A percentile compares a stretch with the other conserved stretches of the same genome.
These are phyloP conservation scores for Alliaria petiolata DNA, from an alignment of 345 rosid species.

Conservation along the genomic window DNA sequence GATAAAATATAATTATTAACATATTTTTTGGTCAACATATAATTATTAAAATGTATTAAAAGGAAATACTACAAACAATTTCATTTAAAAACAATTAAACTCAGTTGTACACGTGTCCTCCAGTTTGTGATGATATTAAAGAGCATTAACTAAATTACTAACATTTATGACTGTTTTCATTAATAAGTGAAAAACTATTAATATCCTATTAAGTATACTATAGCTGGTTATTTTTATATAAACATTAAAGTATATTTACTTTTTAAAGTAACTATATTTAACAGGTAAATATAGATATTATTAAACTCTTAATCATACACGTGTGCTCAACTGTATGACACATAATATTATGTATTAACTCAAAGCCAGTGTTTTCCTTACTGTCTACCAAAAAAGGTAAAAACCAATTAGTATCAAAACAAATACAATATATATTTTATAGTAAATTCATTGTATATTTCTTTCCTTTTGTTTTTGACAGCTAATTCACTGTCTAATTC, in stretches of 20 bases:
- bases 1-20: background rate
- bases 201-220: background rate
- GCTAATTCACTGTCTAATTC: no score
- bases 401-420: background rate
- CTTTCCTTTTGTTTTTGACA: background rate
- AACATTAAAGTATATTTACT: background rate
- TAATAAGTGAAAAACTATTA: background rate
- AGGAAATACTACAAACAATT: background rate
- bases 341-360: background rate
- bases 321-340: background rate
- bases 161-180: background rate
- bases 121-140: background rate
- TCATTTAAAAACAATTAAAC: background rate
- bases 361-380: background rate
- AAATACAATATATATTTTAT: background rate
- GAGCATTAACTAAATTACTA: background rate
- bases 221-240: background rate
- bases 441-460: background rate
- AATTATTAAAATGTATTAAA: background rate
- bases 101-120: conserved; percentile 3
- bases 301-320: background rate
- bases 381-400: background rate
- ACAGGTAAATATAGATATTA: background rate
- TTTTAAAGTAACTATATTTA: background rate
- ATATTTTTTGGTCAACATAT: background rate